Base-by-base conservation (phyloP, 345 rosid species). In the Euphorbia pulcherrima region DNA sequence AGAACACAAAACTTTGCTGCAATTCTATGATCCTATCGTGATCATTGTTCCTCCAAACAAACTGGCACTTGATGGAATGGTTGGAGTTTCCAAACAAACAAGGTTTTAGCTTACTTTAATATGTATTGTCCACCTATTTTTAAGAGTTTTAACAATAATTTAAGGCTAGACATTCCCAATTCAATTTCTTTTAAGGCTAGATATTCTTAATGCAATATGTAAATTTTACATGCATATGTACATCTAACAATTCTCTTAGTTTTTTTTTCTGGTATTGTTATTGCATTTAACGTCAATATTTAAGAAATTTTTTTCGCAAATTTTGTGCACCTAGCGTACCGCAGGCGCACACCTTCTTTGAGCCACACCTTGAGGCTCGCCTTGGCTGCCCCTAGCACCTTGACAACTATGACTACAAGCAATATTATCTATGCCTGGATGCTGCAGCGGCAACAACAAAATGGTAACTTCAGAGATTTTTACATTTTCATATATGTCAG, bases 351-450 rank as follows among this genome's bases (percentile, higher is more conserved):
- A 72, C 95, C 99, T 72, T 88, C n/a, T n/a, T n/a, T n/a, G n/a
- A n/a, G n/a, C n/a, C n/a, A n/a, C n/a, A n/a, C n/a, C n/a, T n/a
- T n/a, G n/a, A n/a, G n/a, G n/a, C n/a, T n/a, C n/a, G n/a, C n/a
- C n/a, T n/a, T n/a, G n/a, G n/a, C 91, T 23, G 96, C 91, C 0
- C 95, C 88, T 80, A 95, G 97, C n/a, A n/a, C 64, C 80, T 91
- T 72, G 99, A 88, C 79, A 85, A 83, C 61, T 91, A 94, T 75
- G n/a, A n/a, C n/a, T 89, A 91, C 85, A 94, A 94, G 85, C 98
- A 93, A 81, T 90, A 93, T 71, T 90, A 90, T 78, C 96, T 89
- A 65, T 93, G 97, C 68, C 69, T 93, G 81, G 96, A 94, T 66
- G 94, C 99, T 60, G 88, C 95, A 70, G 88, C 92, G 17, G 97